Evolutionary conservation across 176 grass and related monocot species (phyloP), one percentile per base, ranked within the genome.

Genomic region (Phyllostachys edulis): DNA sequence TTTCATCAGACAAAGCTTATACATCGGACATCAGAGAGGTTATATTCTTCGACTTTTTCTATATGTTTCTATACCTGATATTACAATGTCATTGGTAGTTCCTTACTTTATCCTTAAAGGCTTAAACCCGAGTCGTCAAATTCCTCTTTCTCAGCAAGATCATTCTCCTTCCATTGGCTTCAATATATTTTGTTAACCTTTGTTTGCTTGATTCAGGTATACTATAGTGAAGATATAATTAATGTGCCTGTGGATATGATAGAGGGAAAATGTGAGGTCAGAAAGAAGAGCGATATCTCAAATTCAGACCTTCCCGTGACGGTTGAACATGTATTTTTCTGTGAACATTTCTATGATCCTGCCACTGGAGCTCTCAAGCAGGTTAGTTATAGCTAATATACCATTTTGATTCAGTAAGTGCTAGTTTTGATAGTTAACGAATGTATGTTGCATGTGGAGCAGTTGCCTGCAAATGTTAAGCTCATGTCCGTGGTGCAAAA

Each of bases 11-110:
- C 40, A 99, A 99, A 96, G 91, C 93, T 79, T 96, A 99, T 79
- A 51, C 64, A 76, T 99, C 96, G 7, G 96, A 99, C 84, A 93
- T 99, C 63, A 92, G 96, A 96, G 96, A 99, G 87, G 96, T 99
- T 83, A 55, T 61, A 52, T 52, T 82, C 36, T 63, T 80, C 63
- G 52, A 73, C 16, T 4, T 37, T 85, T 38, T 62, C 55, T 54
- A 26, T 54, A 29, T 83, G 46, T 85, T 75, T 76, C 5, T 56
- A 51, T 20, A 20, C 91, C 67, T 87, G 72, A 65, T 71, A 46
- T 80, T 63, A 20, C 2, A 38, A 78, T 76, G 16, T 15, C n/a
- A 63, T 27, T 11, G 32, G 81, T 80, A 39, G 10, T 75, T 75
- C 5, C 45, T n/a, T 77, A 70, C 56, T 66, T 55, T 54, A 69